Base-by-base conservation (phyloP, 2,329 filamentous ascomycete species). In the Hypoxylon sp. region DNA sequence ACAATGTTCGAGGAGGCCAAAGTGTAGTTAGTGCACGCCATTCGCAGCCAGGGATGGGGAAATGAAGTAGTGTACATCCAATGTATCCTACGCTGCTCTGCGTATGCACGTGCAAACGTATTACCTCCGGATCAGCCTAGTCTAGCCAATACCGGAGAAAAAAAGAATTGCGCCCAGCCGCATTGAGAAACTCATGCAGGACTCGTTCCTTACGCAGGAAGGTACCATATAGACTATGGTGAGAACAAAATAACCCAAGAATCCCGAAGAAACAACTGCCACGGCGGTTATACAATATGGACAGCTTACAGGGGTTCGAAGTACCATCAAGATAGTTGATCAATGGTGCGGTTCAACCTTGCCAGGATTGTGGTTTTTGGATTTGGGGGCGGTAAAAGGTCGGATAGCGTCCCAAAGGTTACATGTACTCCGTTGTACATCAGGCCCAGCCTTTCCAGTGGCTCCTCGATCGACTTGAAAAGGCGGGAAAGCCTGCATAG, bases 61-160 rank as follows among this genome's bases (percentile, higher is more conserved):
- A 65, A 63, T 65, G 5, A 65, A 64, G 51, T 65, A 63, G 54
- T 65, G 61, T 67, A 67, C 66, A 67, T 42, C 67, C 50, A 65
- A 63, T 58, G 58, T 54, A 60, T 65, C 63, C 50, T 60, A 53
- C 57, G 51, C 44, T 63, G 61, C 39, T 52, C 56, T 63, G 60
- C 67, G 48, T 56, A 65, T 70, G 67, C 67, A 63, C 61, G 67
- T 50, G 69, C 61, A 67, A 67, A 65, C 58, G 63, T 61, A 70
- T 67, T 70, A 61, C 67, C 47, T 67, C 63, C 63, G 44, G 63
- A 65, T 67, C 66, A 65, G 66, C 62, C 60, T 65, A 57, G 66
- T 44, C 58, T 67, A 50, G 57, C 67, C 63, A 70, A 71, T 71
- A 47, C 61, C 69, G 69, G 63, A 57, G 63, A 64, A 64, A 61